phyloP scores from a whole-genome alignment of 805 yeast genomes.

The Myxozyma udenii region DNA sequence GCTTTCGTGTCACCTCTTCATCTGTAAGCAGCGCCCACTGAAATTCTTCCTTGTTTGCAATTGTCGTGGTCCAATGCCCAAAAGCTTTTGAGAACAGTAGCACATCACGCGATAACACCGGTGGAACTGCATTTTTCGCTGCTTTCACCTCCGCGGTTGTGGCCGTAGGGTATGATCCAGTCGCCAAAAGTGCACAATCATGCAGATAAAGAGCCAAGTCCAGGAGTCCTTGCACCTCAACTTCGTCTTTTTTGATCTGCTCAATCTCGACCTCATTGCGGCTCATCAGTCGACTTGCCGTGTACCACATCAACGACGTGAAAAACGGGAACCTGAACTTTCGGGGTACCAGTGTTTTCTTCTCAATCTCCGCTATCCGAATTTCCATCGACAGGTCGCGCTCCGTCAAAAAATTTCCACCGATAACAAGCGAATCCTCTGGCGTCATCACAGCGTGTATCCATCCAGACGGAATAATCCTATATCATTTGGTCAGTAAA shows the following conservation, averaged over 20 bases:
- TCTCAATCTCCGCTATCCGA: slow-evolving; percentile 59
- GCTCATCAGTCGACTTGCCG: slow-evolving; percentile 47
- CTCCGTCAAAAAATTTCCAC: slow-evolving; percentile 79
- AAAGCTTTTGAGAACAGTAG: slow-evolving; percentile 12
- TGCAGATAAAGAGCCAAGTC: slow-evolving; percentile 19
- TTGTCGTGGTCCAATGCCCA: slow-evolving; percentile 16
- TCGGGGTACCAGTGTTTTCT: slow-evolving; percentile 65
- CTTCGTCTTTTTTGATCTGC: not conserved
- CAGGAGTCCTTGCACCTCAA: slow-evolving; percentile 5
- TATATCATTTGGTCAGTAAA: not conserved
- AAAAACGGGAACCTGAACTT: slow-evolving; percentile 78
- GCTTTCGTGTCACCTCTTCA: slow-evolving; percentile 15
- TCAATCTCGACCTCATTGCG: not conserved
- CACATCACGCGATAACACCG: slow-evolving; percentile 10
- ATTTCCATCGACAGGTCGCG: slow-evolving; percentile 63
- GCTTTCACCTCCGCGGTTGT: slow-evolving; percentile 18
- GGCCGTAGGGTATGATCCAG: slow-evolving; percentile 10
- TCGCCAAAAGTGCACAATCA: slow-evolving; percentile 13
- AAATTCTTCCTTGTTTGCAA: slow-evolving; percentile 3
- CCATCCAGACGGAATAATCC: slow-evolving; percentile 86
- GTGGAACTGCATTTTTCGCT: slow-evolving; percentile 18
- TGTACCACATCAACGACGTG: slow-evolving; percentile 64
- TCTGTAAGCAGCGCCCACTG: slow-evolving; percentile 23
- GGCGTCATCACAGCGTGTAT: slow-evolving; percentile 88
- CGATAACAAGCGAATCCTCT: slow-evolving; percentile 72